phyloP scores from a whole-genome alignment of 164 flowering plant species.

The Aristolochia californica region DNA sequence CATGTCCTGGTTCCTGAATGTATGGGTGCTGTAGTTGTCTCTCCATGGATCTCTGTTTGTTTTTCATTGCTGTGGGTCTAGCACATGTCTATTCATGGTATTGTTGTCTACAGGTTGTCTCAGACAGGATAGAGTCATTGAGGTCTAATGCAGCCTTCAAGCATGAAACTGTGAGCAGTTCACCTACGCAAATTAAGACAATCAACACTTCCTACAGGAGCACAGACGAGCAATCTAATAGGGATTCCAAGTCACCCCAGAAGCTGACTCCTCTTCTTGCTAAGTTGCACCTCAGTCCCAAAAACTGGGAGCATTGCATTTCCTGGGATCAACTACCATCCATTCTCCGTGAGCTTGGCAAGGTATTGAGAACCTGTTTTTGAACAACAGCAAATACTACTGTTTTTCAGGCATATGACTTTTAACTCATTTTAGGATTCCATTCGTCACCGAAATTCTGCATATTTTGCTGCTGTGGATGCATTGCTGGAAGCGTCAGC shows the following conservation, averaged over 20 bases:
- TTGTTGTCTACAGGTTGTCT: not conserved
- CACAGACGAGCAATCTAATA: not conserved
- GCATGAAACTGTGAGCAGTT: not conserved
- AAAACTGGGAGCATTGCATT: not conserved
- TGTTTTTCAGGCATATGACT: not conserved
- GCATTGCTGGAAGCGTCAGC: conserved; percentile 55
- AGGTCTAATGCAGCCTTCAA: not conserved
- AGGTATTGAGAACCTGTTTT: conserved; percentile 37
- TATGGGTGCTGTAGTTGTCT: too few relatives aligned
- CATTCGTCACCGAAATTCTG: conserved; percentile 22
- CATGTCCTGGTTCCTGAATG: too few relatives aligned
- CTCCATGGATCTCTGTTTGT: not conserved
- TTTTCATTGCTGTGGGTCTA: too few relatives aligned
- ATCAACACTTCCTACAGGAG: conserved; percentile 10
- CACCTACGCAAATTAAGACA: conserved; percentile 26
- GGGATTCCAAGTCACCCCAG: not conserved
- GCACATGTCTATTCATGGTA: not conserved
- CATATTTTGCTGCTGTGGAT: conserved; percentile 37
- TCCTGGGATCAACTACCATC: not conserved
- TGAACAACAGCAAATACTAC: not conserved
- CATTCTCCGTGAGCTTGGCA: conserved; percentile 24
- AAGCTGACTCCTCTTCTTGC: not conserved
- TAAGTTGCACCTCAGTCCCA: not conserved
- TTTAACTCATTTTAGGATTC: conserved; percentile 26
- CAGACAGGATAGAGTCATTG: not conserved